These are phyloP conservation scores for Exutisphaerella laricina DNA, from an alignment of 2,329 filamentous ascomycete species.

Conservation along the genomic window DNA sequence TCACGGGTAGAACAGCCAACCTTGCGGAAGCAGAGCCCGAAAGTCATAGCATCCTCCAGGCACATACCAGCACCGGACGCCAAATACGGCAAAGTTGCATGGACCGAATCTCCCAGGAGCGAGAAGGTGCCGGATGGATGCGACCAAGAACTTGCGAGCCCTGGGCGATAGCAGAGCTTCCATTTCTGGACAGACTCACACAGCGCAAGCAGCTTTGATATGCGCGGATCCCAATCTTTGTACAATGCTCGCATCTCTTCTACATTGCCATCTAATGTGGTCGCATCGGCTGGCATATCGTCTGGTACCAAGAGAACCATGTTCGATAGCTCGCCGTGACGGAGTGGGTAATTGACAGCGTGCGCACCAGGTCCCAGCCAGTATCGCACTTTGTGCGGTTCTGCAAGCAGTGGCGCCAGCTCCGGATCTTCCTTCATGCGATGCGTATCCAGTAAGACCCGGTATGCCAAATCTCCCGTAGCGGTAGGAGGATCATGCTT, in stretches of 20 bases:
- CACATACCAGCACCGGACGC: constrained; percentile 56
- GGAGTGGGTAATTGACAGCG: constrained; percentile 49
- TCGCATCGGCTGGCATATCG: constrained; percentile 43
- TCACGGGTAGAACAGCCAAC: background rate
- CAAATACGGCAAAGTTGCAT: constrained; percentile 60
- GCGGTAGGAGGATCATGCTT: constrained; percentile 42
- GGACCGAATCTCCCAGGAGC: constrained; percentile 58
- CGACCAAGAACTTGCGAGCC: constrained; percentile 50
- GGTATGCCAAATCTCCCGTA: constrained; percentile 49
- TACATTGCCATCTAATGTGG: constrained; percentile 47
- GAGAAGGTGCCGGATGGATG: constrained; percentile 52
- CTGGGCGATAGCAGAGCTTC: constrained; percentile 53
- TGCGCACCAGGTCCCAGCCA: constrained; percentile 51
- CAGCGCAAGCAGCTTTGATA: constrained; percentile 50
- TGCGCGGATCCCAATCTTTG: constrained; percentile 48
- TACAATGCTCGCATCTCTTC: constrained; percentile 52
- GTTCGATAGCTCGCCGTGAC: constrained; percentile 47
- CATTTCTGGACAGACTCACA: constrained; percentile 58
- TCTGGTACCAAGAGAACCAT: constrained; percentile 49
- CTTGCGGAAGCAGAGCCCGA: constrained; percentile 36
- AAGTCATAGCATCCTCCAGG: constrained; percentile 54
- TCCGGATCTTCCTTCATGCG: constrained; percentile 46
- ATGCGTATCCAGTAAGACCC: constrained; percentile 43
- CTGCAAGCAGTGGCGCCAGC: constrained; percentile 41
- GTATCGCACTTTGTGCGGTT: constrained; percentile 48